Evolutionary conservation across 768 basidiomycete species (phyloP), one percentile per base, ranked within the genome.

Genomic region (Lyophyllum shimeji): DNA sequence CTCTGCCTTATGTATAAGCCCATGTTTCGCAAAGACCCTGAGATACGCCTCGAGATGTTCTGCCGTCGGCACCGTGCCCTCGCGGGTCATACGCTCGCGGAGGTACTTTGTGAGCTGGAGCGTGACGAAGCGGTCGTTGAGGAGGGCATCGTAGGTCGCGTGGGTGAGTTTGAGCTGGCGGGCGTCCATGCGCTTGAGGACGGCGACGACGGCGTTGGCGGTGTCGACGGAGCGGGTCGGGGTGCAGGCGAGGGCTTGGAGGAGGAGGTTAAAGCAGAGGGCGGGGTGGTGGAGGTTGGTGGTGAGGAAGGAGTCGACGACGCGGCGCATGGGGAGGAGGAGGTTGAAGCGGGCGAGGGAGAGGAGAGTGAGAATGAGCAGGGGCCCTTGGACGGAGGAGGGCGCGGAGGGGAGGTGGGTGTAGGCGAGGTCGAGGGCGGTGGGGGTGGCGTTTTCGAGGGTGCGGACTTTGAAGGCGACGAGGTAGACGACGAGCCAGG

Each of bases 401-500:
- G 78, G 66, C 0, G 72, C 44, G 3, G 52, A 21, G 11, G 70
- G 57, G 7, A 82, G 65, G 45, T 83, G 71, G 1, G 71, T 55
- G 56, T 76, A 67, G 3, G 78, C 71, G 21, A 87, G 66, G 49
- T 77, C 74, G 39, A 78, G 61, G 31, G 82, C 60, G 1, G 74
- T 71, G 0, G 73, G 73, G 18, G 69, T 66, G 0, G 82, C 84
- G 21, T 87, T 77, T 15, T 53, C 53, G 1, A 74, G 65, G 0
- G 79, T 77, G n/a, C 64, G 69, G 11, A 84, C 72, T 64, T 76
- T 80, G 67, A 75, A 76, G 3, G 65, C 69, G 15, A 79, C 68
- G 40, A 87, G 70, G 44, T 77, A 74, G 27, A 88, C 67, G 11
- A 80, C 64, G n/a, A 85, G 68, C 85, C 85, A 89, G 0, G 75